Evolutionary conservation across 2,329 filamentous ascomycete genomes (phyloP).

Genomic region (Trichoderma lentiforme): DNA sequence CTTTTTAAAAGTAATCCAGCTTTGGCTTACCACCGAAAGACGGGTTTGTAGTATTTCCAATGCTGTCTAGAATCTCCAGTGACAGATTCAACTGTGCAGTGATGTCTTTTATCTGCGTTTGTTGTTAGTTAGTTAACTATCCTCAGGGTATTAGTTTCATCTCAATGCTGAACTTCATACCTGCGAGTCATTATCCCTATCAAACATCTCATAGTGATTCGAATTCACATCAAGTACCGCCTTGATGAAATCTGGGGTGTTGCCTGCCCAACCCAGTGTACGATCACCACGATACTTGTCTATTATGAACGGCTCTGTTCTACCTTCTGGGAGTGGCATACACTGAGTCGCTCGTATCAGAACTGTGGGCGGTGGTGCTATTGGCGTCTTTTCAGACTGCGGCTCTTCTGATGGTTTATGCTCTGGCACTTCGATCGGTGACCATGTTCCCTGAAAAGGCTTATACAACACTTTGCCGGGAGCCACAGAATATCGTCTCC

Average conservation of each 20-base stretch:
- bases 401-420: neutral
- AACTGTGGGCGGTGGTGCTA: constrained; percentile 25
- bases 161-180: neutral
- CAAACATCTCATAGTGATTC: constrained; percentile 30
- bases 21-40: neutral
- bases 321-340: constrained; percentile 13
- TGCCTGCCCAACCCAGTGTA: constrained; percentile 30
- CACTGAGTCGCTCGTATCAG: constrained; percentile 24
- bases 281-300: constrained; percentile 28
- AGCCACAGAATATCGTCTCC: constrained; percentile 21
- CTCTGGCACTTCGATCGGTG: constrained; percentile 11
- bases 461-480: constrained; percentile 24
- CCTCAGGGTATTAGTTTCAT: too few relatives aligned
- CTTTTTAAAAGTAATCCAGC: constrained; percentile 12
- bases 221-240: constrained; percentile 28
- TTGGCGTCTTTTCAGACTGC: constrained; percentile 1
- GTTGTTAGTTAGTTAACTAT: neutral
- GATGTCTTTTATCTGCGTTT: constrained; percentile 16
- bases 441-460: constrained; percentile 23
- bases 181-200: constrained; percentile 17
- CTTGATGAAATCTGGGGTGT: constrained; percentile 29
- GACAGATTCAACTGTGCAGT: constrained; percentile 24
- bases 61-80: constrained; percentile 53
- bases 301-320: constrained; percentile 22
- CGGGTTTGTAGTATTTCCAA: neutral